phyloP scores from a whole-genome alignment of 2,329 filamentous ascomycete genomes.

The Xylariales sp. region DNA sequence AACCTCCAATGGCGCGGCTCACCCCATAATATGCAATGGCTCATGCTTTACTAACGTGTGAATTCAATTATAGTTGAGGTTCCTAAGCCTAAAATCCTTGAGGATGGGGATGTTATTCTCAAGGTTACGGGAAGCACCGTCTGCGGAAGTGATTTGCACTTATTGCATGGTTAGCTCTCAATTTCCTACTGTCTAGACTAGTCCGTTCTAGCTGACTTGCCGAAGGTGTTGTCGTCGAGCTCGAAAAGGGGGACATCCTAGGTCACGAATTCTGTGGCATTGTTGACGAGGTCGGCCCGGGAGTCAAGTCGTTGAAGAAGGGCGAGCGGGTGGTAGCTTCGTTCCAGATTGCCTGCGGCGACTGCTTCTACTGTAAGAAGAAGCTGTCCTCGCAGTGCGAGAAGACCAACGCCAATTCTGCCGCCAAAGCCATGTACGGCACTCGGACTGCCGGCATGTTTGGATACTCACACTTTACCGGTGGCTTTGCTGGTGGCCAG shows the following conservation, averaged over 20 bases:
- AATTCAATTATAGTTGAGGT: no score
- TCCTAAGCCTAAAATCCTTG: conserved; percentile 70
- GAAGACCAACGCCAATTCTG: conserved; percentile 69
- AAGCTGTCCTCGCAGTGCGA: conserved; percentile 79
- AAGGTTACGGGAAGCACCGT: conserved; percentile 65
- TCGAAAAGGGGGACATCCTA: conserved; percentile 62
- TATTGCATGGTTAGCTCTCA: conserved; percentile 55
- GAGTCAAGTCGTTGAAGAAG: conserved; percentile 46
- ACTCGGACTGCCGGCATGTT: conserved; percentile 70
- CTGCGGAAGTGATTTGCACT: conserved; percentile 55
- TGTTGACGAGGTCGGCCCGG: conserved; percentile 51
- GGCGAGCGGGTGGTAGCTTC: conserved; percentile 75
- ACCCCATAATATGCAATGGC: no score
- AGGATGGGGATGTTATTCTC: conserved; percentile 73
- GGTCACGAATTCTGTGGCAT: conserved; percentile 59
- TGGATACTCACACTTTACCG: conserved; percentile 74
- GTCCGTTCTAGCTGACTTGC: no score
- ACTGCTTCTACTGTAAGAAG: conserved; percentile 74
- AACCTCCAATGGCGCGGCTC: no score
- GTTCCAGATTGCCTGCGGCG: conserved; percentile 75
- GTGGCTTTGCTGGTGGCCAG: conserved; percentile 83
- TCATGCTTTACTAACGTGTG: no score
- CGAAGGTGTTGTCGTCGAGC: conserved; percentile 48
- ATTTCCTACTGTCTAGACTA: no score
- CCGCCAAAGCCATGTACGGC: conserved; percentile 73